These are phyloP conservation scores for Plasmodium reichenowi DNA, from an alignment of 169 alveolate species.

Conservation along the genomic window DNA sequence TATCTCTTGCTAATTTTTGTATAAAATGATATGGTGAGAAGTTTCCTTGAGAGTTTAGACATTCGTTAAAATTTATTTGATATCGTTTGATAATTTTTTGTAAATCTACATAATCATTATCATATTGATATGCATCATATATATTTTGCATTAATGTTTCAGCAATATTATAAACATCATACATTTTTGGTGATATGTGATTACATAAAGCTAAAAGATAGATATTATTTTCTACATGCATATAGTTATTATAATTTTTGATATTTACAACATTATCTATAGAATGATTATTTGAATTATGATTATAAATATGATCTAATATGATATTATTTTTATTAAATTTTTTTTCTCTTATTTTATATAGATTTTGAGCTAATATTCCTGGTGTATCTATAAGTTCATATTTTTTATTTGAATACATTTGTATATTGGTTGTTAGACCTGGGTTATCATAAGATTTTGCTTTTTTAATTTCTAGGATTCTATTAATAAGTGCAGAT, in stretches of 20 bases:
- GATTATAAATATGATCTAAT: conserved; percentile 42
- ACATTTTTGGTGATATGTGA: conserved; percentile 71
- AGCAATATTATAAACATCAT: conserved; percentile 68
- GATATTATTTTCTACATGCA: conserved; percentile 72
- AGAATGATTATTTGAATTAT: conserved; percentile 14
- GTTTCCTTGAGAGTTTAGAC: conserved; percentile 44
- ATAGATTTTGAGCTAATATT: conserved; percentile 80
- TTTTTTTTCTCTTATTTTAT: conserved; percentile 58
- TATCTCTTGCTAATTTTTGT: conserved; percentile 77
- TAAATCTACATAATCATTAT: conserved; percentile 61
- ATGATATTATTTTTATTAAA: conserved; percentile 43
- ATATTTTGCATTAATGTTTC: conserved; percentile 49
- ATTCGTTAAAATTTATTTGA: conserved; percentile 47
- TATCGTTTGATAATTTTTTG: conserved; percentile 40
- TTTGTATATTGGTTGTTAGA: conserved; percentile 77
- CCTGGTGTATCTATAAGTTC: conserved; percentile 88
- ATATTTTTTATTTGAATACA: conserved; percentile 77
- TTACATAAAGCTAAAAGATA: conserved; percentile 71
- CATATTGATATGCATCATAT: conserved; percentile 46
- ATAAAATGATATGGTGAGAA: conserved; percentile 68
- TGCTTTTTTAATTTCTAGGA: conserved; percentile 83
- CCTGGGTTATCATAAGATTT: conserved; percentile 88
- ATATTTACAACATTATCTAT: conserved; percentile 30
- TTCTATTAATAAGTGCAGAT: conserved; percentile 85
- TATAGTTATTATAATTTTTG: conserved; percentile 46